A percentile compares a stretch with the other conserved stretches of the same genome.
Evolutionary conservation across 2,329 filamentous ascomycete species (phyloP).

Genomic region (Pseudopithomyces chartarum): DNA sequence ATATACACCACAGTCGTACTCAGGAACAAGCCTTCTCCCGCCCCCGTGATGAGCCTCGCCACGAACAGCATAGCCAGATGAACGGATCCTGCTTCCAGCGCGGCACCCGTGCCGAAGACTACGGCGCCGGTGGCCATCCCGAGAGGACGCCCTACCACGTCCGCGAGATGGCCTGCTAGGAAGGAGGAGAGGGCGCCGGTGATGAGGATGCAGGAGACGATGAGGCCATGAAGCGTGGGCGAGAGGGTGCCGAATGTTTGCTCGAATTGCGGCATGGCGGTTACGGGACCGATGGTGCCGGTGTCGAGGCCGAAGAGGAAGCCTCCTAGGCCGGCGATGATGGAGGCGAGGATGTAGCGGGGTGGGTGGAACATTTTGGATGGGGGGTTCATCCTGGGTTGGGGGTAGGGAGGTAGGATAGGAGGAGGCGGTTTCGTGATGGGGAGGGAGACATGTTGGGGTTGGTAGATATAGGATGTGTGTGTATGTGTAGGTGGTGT

Average conservation of each 20-base stretch:
- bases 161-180: constrained; percentile 62
- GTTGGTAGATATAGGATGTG: no score
- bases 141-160: constrained; percentile 57
- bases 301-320: constrained; percentile 50
- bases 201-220: constrained; percentile 64
- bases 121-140: constrained; percentile 57
- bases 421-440: neutral
- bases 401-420: neutral
- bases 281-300: constrained; percentile 64
- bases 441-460: neutral
- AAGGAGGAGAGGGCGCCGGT: constrained; percentile 60
- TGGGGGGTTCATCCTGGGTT: neutral
- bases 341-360: constrained; percentile 22
- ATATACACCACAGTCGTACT: constrained; percentile 63
- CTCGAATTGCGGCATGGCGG: constrained; percentile 60
- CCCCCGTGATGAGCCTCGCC: constrained; percentile 61
- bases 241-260: constrained; percentile 57
- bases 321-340: constrained; percentile 25
- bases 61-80: constrained; percentile 59
- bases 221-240: constrained; percentile 60
- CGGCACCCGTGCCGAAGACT: constrained; percentile 60
- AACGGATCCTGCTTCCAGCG: constrained; percentile 56
- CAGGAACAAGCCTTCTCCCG: constrained; percentile 63
- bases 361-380: constrained; percentile 8
- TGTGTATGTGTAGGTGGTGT: neutral